Evolutionary conservation across 176 grass and related monocot species (phyloP).

Genomic region (Chrysopogon serrulatus): DNA sequence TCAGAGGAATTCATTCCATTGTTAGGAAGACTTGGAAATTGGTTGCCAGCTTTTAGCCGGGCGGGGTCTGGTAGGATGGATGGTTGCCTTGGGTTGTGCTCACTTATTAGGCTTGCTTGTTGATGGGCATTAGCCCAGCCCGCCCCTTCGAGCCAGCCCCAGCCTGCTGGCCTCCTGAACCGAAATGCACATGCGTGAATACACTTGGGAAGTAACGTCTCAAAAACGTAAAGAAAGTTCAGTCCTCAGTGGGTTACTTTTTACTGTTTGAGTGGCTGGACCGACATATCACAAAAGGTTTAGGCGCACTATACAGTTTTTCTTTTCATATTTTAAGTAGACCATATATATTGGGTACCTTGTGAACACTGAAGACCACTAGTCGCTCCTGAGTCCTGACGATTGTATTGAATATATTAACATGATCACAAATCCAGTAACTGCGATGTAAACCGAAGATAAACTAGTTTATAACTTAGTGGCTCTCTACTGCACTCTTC

Average conservation of each 20-base stretch:
- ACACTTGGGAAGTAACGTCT: neutral
- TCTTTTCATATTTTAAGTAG: neutral
- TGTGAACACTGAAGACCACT: neutral
- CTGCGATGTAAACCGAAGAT: neutral
- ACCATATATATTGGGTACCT: neutral
- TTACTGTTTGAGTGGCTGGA: neutral
- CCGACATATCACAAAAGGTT: neutral
- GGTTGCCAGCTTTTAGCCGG: neutral
- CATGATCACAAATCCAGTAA: constrained; percentile 27
- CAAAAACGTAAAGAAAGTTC: neutral
- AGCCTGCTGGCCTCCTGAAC: neutral
- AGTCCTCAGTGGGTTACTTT: neutral
- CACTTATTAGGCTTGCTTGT: neutral
- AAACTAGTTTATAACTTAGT: neutral
- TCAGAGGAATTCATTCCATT: neutral
- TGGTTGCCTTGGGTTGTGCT: neutral
- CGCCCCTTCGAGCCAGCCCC: neutral
- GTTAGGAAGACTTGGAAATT: neutral
- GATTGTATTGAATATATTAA: constrained; percentile 19
- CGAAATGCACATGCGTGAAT: neutral
- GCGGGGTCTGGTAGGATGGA: neutral
- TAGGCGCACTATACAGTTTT: neutral
- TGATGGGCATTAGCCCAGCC: neutral
- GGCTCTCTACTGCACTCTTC: neutral
- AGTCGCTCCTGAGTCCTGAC: neutral